These are phyloP conservation scores for Fusarium tanahbumbuense DNA, from an alignment of 2,329 filamentous ascomycete species.

Conservation along the genomic window DNA sequence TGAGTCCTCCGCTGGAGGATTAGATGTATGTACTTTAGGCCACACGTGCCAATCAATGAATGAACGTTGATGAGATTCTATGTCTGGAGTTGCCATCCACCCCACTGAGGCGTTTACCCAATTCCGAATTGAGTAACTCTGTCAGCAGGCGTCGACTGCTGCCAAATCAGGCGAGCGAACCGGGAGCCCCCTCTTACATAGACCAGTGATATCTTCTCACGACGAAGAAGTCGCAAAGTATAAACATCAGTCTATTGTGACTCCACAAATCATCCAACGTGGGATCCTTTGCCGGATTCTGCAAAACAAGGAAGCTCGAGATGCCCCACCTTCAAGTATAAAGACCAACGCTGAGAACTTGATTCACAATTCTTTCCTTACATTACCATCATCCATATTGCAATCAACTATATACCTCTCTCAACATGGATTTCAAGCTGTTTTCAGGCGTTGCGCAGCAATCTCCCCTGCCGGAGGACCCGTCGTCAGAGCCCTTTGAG, in stretches of 20 bases:
- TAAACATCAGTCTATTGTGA: not conserved
- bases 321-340: not conserved
- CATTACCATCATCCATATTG: fast-evolving
- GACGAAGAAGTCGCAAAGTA: not conserved
- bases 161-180: not conserved
- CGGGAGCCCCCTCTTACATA: not conserved
- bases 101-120: not conserved
- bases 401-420: fast-evolving
- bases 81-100: not conserved
- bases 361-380: fast-evolving
- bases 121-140: not conserved
- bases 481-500: not conserved
- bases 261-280: not conserved
- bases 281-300: not conserved
- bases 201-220: not conserved
- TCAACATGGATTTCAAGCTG: not conserved
- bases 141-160: not conserved
- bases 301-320: not conserved
- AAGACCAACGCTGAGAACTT: not conserved
- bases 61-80: not conserved
- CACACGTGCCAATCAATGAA: too few relatives aligned
- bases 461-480: not conserved
- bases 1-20: not conserved
- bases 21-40: not conserved
- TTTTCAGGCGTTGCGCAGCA: not conserved